A percentile compares a stretch with the other conserved stretches of the same genome.
phyloP scores from a whole-genome alignment of 2,329 filamentous ascomycete species.

The Neonectria neomacrospora region DNA sequence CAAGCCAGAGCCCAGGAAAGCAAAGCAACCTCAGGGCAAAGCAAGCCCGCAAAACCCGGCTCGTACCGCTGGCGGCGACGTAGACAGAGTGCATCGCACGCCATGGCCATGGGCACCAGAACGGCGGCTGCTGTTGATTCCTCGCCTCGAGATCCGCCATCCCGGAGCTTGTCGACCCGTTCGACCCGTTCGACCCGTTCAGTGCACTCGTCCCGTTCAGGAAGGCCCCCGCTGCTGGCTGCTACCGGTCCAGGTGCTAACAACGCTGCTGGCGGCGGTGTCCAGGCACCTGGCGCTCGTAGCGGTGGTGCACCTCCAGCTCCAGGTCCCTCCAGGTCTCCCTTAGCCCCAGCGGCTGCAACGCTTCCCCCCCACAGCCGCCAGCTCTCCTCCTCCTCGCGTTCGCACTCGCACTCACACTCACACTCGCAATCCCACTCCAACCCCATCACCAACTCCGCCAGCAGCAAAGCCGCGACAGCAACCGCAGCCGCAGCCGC shows the following conservation, averaged over 20 bases:
- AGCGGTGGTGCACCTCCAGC: slow-evolving; percentile 23
- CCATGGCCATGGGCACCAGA: slow-evolving; percentile 38
- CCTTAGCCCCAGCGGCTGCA: slow-evolving; percentile 25
- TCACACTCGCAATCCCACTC: slow-evolving; percentile 40
- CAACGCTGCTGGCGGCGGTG: slow-evolving; percentile 10
- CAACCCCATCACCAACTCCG: slow-evolving; percentile 26
- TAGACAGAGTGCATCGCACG: neutral
- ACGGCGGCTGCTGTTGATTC: slow-evolving; percentile 40
- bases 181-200: slow-evolving; percentile 45
- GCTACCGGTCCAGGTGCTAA: slow-evolving; percentile 27
- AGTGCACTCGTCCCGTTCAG: slow-evolving; percentile 42
- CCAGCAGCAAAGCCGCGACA: slow-evolving; percentile 37
- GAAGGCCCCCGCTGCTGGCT: slow-evolving; percentile 27
- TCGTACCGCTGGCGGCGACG: slow-evolving; percentile 2
- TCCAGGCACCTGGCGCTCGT: slow-evolving; percentile 5
- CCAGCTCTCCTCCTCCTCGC: slow-evolving; percentile 41
- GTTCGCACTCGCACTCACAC: slow-evolving; percentile 37
- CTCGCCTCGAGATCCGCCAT: slow-evolving; percentile 43
- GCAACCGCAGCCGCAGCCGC: slow-evolving; percentile 41
- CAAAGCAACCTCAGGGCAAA: neutral
- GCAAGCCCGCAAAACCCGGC: slow-evolving; percentile 3
- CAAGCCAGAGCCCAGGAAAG: slow-evolving; percentile 2
- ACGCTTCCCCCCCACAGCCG: slow-evolving; percentile 37
- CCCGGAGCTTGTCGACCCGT: slow-evolving; percentile 51
- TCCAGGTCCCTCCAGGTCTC: slow-evolving; percentile 32